These are phyloP conservation scores for Geopyxis carbonaria DNA, from an alignment of 495 filamentous ascomycete species.

Conservation along the genomic window DNA sequence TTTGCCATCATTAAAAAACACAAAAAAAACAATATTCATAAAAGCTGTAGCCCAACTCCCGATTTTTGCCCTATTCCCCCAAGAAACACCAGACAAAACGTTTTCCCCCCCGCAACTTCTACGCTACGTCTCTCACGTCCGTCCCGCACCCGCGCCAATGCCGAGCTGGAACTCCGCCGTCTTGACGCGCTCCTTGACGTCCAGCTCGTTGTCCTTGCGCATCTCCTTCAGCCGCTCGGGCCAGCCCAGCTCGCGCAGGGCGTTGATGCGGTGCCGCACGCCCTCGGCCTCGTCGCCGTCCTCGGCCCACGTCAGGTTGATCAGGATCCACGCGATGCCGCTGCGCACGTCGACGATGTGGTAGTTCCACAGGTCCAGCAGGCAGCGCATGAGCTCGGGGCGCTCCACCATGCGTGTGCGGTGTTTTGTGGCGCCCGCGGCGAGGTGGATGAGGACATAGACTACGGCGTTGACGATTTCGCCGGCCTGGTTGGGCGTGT, in stretches of 20 bases:
- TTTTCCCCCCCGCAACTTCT: background rate
- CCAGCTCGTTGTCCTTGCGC: constrained; percentile 57
- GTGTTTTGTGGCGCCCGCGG: constrained; percentile 58
- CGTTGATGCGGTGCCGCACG: constrained; percentile 44
- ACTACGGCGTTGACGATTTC: constrained; percentile 61
- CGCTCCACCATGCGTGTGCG: constrained; percentile 45
- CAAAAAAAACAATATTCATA: too few relatives aligned
- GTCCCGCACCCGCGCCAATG: constrained; percentile 7
- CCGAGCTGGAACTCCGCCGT: constrained; percentile 43
- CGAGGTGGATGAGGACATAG: constrained; percentile 69
- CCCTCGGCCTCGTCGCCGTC: constrained; percentile 43
- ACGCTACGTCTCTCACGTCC: background rate
- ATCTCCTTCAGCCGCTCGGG: constrained; percentile 45
- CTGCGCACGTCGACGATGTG: constrained; percentile 44
- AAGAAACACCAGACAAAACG: background rate
- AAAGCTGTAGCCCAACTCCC: too few relatives aligned
- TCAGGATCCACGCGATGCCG: constrained; percentile 62
- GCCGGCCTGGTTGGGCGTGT: constrained; percentile 35
- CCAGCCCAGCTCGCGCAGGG: constrained; percentile 57
- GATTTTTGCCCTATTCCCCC: too few relatives aligned
- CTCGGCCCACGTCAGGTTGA: constrained; percentile 68
- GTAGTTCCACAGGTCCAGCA: constrained; percentile 59
- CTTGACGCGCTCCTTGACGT: constrained; percentile 70
- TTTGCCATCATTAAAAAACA: too few relatives aligned
- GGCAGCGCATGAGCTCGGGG: constrained; percentile 39